Evolutionary conservation across 768 basidiomycete species (phyloP).

Genomic region (Epithele typhae): DNA sequence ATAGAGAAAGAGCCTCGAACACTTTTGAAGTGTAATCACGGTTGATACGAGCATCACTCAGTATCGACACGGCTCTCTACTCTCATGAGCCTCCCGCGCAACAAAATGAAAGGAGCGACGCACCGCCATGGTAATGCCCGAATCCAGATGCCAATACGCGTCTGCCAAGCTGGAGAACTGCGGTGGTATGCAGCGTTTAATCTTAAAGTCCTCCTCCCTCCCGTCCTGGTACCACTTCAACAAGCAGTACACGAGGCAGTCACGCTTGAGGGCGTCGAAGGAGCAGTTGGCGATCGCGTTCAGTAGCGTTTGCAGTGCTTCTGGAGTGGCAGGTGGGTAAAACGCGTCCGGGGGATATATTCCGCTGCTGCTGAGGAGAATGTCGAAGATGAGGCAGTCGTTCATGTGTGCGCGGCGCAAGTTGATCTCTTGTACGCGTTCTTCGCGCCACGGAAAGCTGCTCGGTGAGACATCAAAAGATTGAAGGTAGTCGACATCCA

Average conservation of each 20-base stretch:
- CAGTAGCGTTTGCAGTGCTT: slow-evolving; percentile 52
- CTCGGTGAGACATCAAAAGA: slow-evolving; percentile 49
- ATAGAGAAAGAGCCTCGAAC: slow-evolving; percentile 54
- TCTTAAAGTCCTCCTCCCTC: slow-evolving; percentile 46
- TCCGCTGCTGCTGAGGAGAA: slow-evolving; percentile 62
- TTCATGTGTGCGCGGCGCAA: slow-evolving; percentile 55
- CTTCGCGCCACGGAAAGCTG: slow-evolving; percentile 57
- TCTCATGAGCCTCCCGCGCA: not conserved
- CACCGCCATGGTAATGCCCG: slow-evolving; percentile 60
- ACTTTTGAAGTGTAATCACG: slow-evolving; percentile 79
- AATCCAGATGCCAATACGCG: slow-evolving; percentile 82
- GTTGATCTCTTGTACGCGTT: slow-evolving; percentile 53
- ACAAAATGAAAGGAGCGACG: slow-evolving; percentile 27
- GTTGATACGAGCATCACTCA: slow-evolving; percentile 71
- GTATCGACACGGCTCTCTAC: slow-evolving; percentile 66
- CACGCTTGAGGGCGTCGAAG: slow-evolving; percentile 76
- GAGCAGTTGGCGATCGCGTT: slow-evolving; percentile 53
- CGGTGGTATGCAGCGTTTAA: slow-evolving; percentile 62
- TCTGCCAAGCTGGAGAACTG: slow-evolving; percentile 75
- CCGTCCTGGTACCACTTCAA: slow-evolving; percentile 76
- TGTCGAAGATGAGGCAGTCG: slow-evolving; percentile 69
- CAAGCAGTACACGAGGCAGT: slow-evolving; percentile 76
- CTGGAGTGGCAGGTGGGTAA: slow-evolving; percentile 63
- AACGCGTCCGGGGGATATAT: slow-evolving; percentile 53
- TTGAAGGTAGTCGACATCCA: slow-evolving; percentile 4